Conservation (phyloP, 2,329 filamentous ascomycete genomes). For the Stemphylium beticola region DNA sequence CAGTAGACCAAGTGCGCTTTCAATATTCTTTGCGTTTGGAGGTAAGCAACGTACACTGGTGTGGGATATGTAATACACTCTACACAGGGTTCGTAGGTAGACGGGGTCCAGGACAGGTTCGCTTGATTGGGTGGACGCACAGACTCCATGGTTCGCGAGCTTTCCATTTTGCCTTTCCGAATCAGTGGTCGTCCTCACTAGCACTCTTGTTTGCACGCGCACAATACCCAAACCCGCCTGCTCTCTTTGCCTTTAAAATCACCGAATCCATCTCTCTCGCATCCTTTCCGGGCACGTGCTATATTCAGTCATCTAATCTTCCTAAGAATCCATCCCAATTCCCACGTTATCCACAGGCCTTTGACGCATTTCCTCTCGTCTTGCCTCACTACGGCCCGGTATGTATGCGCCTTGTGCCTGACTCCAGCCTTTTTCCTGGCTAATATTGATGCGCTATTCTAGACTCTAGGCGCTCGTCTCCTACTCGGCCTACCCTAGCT, state of each 20-base stretch:
- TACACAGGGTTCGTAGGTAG: neutral
- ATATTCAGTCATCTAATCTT: conserved; percentile 25
- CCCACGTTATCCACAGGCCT: conserved; percentile 6
- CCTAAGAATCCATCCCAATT: conserved; percentile 8
- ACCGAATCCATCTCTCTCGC: conserved; percentile 19
- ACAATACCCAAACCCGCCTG: conserved; percentile 10
- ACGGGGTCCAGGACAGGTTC: conserved; percentile 11
- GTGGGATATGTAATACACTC: neutral
- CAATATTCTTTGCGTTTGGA: neutral
- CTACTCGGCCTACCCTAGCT: conserved; percentile 10
- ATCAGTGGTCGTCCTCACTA: conserved; percentile 21
- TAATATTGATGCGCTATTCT: conserved; percentile 1
- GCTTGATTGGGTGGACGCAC: conserved; percentile 21
- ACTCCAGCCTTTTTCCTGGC: neutral
- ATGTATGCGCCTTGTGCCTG: conserved; percentile 22
- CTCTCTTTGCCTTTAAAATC: conserved; percentile 5
- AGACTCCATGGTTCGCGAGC: conserved; percentile 13
- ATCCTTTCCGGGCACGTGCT: conserved; percentile 16
- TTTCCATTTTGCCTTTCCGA: conserved; percentile 22
- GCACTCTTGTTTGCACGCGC: conserved; percentile 18
- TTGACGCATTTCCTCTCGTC: conserved; percentile 19
- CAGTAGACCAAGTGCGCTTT: no score
- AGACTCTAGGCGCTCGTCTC: conserved; percentile 10
- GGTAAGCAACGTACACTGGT: neutral
- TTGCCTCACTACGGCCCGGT: conserved; percentile 19